Evolutionary conservation across 495 filamentous ascomycete genomes (phyloP), one percentile per base, ranked within the genome.

Genomic region (Aspergillus haitiensis): DNA sequence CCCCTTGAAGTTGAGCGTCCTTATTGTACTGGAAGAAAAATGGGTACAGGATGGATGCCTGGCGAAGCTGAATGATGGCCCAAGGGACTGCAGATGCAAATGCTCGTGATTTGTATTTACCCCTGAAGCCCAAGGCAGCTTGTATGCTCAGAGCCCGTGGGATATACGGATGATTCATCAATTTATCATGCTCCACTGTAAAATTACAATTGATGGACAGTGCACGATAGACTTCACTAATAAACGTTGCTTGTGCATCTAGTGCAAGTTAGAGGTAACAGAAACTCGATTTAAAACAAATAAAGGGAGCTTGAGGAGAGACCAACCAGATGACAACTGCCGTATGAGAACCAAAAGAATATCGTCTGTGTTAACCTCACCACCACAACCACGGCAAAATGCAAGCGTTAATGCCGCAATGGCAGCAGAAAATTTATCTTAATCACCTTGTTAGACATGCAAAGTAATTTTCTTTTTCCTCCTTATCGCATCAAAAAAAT

Each of bases 21-120:
- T 75, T 72, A 61, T 72, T 70, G 63, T 74, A 70, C 66, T 80
- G 71, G 73, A 84, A 60, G 83, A 84, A 79, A 44, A 85, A 83
- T 2, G 80, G 84, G 60, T 90, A 84, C 56, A 88, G 78, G 40
- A 90, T 77, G 5, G 87, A 83, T 13, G 87, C 81, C 64, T 88
- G 86, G 39, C 89, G 82, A 36, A 93, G 75, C 67, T 90, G 86
- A 37, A 96, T 74, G 36, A 86, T 84, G 1, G 87, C 73, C 81
- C 86, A 88, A n/a, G 91, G 83, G 50, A 95, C 77, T 64, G 88
- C 89, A 31, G 86, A 86, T 33, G 83, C 70, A 27, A 89, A 78
- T 33, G 72, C 80, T 18, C 88, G 84, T 11, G 81, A 75, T 45
- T 81, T 75, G 49, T 78, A 78, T 48, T 84, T 83, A 16, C 83